phyloP scores from a whole-genome alignment of 2,329 filamentous ascomycete genomes.

The Trichoderma gracile region DNA sequence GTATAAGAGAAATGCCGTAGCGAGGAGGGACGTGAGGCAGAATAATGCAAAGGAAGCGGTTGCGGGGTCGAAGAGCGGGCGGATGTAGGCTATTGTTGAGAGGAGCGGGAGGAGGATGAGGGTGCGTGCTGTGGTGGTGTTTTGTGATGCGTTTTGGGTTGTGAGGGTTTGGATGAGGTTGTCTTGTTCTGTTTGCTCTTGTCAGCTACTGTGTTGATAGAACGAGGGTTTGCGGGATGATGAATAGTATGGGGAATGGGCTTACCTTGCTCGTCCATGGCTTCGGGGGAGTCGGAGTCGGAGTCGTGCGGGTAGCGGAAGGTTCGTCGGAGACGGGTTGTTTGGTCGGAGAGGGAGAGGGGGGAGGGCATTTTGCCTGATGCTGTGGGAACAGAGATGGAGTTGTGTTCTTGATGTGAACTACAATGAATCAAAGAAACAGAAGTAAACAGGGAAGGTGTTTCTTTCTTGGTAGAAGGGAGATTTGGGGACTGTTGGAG shows the following conservation, averaged over 20 bases:
- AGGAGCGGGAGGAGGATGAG: slow-evolving; percentile 63
- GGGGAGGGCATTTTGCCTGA: neutral
- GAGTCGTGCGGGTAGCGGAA: slow-evolving; percentile 71
- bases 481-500: neutral
- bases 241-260: neutral
- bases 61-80: slow-evolving; percentile 39
- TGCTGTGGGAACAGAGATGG: neutral
- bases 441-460: no score
- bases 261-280: slow-evolving; percentile 74
- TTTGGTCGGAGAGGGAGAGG: slow-evolving; percentile 32
- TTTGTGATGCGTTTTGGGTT: slow-evolving; percentile 56
- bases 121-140: slow-evolving; percentile 36
- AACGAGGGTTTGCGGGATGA: neutral
- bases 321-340: slow-evolving; percentile 69
- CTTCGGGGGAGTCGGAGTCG: slow-evolving; percentile 56
- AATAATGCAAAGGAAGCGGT: slow-evolving; percentile 53
- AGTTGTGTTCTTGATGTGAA: no score
- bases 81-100: slow-evolving; percentile 55
- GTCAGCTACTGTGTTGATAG: neutral
- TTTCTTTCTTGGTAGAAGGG: neutral
- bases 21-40: slow-evolving; percentile 62
- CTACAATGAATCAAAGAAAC: neutral
- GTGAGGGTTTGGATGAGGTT: slow-evolving; percentile 58
- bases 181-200: slow-evolving; percentile 58
- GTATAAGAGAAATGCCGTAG: slow-evolving; percentile 62